Evolutionary conservation across 192 early-diverging fungal species (phyloP).

Genomic region (Gaertneriomyces semiglobifer): DNA sequence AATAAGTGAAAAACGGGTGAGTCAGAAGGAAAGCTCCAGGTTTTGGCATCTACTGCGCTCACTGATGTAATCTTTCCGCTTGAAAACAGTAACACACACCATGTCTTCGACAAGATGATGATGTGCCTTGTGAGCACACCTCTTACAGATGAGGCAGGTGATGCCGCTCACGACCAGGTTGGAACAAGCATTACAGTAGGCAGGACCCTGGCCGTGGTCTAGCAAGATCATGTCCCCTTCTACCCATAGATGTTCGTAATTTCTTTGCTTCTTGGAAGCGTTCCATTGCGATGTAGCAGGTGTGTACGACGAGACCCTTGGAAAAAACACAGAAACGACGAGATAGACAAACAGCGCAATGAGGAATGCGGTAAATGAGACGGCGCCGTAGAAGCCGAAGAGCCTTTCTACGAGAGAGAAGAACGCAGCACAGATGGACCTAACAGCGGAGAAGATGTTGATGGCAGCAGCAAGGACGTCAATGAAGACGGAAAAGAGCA

Average conservation of each 20-base stretch:
- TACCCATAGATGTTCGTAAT: conserved; percentile 30
- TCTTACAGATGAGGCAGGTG: conserved; percentile 21
- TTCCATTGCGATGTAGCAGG: not conserved
- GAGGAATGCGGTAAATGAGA: not conserved
- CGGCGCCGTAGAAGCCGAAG: conserved; percentile 16
- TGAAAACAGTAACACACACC: conserved; percentile 8
- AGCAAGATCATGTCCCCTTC: conserved; percentile 23
- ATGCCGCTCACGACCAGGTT: conserved; percentile 24
- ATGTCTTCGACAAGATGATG: conserved; percentile 22
- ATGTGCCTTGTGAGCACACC: conserved; percentile 20
- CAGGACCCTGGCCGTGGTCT: conserved; percentile 27
- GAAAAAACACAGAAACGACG: not conserved
- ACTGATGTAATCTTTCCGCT: not conserved
- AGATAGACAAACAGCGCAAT: conserved; percentile 13
- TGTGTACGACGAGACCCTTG: conserved; percentile 17
- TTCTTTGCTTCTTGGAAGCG: conserved; percentile 5
- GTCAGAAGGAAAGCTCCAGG: no score
- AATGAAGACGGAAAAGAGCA: conserved; percentile 2
- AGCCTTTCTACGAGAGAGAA: conserved; percentile 12
- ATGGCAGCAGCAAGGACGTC: not conserved
- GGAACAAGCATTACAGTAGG: conserved; percentile 29
- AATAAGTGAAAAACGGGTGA: not conserved
- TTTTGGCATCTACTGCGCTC: no score
- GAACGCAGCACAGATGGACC: conserved; percentile 3
- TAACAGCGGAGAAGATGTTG: not conserved